Conservation (phyloP, 768 basidiomycete genomes). For the Termitomyces sp. region DNA sequence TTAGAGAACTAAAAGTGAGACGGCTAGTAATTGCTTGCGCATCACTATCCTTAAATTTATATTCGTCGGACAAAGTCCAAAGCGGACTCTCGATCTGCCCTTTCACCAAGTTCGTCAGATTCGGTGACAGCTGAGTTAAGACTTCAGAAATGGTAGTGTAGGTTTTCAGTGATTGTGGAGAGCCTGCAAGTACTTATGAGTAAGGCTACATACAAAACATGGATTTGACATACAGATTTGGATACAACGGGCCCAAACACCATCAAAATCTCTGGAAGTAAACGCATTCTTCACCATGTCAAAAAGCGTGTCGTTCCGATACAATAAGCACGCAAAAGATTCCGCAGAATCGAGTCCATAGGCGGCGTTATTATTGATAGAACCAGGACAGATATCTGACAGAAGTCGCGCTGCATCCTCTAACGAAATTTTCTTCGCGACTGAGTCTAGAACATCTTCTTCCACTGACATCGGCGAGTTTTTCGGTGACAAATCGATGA, state of each 20-base stretch:
- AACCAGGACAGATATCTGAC: background rate
- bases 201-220: background rate
- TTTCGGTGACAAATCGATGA: too few species aligned
- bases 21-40: too few species aligned
- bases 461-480: too few species aligned
- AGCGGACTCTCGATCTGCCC: background rate
- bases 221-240: background rate
- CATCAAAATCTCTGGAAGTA: background rate
- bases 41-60: too few species aligned
- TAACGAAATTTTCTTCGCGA: background rate
- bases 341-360: background rate
- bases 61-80: background rate
- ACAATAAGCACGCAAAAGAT: background rate
- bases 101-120: background rate
- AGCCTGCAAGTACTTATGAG: too few species aligned
- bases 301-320: background rate
- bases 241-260: background rate
- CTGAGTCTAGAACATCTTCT: background rate
- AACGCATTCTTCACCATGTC: background rate
- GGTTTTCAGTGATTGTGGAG: background rate
- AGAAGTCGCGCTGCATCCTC: conserved; percentile 1
- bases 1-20: background rate
- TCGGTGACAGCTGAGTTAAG: background rate
- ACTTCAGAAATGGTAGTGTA: background rate
- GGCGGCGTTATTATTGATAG: background rate